These are phyloP conservation scores for Elaphomyces granulatus DNA, from an alignment of 495 filamentous ascomycete genomes.

Conservation along the genomic window DNA sequence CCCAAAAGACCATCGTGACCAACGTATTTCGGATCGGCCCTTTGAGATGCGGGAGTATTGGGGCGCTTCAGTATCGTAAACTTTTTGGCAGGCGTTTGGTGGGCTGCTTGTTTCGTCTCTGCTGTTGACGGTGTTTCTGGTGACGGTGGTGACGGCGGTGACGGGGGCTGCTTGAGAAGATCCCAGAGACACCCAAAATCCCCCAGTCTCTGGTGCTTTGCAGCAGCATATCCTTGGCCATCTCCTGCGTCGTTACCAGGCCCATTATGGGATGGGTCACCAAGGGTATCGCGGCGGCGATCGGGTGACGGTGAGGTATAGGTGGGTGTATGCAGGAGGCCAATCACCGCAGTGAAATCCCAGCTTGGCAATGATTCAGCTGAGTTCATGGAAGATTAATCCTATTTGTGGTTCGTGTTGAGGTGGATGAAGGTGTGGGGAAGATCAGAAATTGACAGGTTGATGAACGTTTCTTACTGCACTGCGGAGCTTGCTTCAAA, in stretches of 20 bases:
- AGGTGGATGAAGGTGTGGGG: no score
- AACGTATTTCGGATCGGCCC: constrained; percentile 1
- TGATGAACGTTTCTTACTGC: no score
- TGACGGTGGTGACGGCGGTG: constrained; percentile 2
- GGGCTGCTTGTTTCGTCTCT: background rate
- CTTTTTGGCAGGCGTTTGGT: background rate
- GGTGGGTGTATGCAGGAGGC: constrained; percentile 31
- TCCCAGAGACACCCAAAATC: constrained; percentile 30
- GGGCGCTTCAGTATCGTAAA: constrained; percentile 5
- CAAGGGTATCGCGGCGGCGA: background rate
- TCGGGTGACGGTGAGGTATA: background rate
- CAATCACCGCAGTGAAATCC: constrained; percentile 36
- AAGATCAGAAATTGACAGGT: no score
- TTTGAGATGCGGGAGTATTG: background rate
- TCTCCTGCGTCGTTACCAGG: no score
- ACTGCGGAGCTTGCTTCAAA: no score
- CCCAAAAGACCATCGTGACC: background rate
- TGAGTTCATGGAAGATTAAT: constrained; percentile 14
- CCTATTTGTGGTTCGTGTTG: no score
- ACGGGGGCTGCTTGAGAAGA: constrained; percentile 10
- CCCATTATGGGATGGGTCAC: no score
- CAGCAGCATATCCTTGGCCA: no score
- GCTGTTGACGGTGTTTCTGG: no score
- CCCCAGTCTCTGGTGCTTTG: constrained; percentile 15
- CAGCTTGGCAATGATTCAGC: constrained; percentile 20